Evolutionary conservation across 2,329 filamentous ascomycete species (phyloP), one percentile per base, ranked within the genome.

Genomic region (Aspergillus pseudoglaucus): DNA sequence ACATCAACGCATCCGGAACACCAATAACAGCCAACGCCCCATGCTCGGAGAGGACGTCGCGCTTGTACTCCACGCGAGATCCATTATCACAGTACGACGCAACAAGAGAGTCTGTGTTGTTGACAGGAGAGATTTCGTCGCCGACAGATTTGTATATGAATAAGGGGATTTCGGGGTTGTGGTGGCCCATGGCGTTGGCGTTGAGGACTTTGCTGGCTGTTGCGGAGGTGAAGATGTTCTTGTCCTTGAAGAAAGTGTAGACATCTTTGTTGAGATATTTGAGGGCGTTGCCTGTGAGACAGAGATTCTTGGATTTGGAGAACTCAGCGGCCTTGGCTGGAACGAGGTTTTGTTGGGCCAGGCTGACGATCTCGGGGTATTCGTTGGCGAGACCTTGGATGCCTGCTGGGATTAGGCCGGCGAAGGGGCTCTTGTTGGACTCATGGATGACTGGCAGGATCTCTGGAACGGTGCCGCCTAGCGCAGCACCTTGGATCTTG

Each of bases 101-200:
- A 0, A 77, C 66, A 15, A 77, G 53, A 0, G 50, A 61, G 46
- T 79, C 75, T 2, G 71, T 76, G 25, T 73, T 70, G 4, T 53
- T 60, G 3, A 76, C 61, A 3, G 65, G 61, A 6, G 67, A 72
- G 44, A 76, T 60, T 46, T 78, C 69, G 33, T 80, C 76, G 2
- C 56, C 49, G 15, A 73, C 66, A 0, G 75, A 72, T 51, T 79
- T 79, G 59, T 79, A 79, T 3, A 76, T 57, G 50, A 75, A 75
- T 6, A 79, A 45, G 0, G 77, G 76, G 57, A 77, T 74, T 9
- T 62, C 50, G 0, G 76, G 77, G 0, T 68, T 59, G 44, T 73
- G 67, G 18, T 64, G 60, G 12, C 67, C 68, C 64, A 71, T 65
- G 4, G 52, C 52, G 42, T 61, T 61, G 9, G 44, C 53, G 2